Evolutionary conservation across 805 yeast genomes (phyloP).

Genomic region (Blastobotrys mokoenaii): DNA sequence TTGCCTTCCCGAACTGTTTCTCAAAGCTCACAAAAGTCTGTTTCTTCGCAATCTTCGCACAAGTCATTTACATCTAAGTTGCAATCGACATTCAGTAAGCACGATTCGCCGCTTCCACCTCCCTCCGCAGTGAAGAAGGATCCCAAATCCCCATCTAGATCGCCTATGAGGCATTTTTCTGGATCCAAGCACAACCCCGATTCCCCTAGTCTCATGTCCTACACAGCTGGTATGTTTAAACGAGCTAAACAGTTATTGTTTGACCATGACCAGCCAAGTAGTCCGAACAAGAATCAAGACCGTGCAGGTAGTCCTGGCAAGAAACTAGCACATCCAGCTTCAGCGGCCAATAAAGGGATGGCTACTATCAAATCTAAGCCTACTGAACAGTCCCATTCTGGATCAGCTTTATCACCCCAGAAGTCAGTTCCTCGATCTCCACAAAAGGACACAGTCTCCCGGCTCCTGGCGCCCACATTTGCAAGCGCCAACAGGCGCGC

Average conservation of each 20-base stretch:
- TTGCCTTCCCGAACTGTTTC: no score
- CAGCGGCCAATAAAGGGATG: not conserved
- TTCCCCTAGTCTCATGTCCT: constrained; percentile 1
- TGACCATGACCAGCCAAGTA: constrained; percentile 5
- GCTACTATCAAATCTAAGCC: not conserved
- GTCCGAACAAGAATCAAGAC: not conserved
- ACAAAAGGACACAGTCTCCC: constrained; percentile 2
- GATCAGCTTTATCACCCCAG: not conserved
- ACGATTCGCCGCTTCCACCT: not conserved
- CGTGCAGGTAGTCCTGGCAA: no score
- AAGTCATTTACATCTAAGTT: no score
- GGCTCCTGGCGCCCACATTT: constrained; percentile 16
- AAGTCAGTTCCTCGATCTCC: not conserved
- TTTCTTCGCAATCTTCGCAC: no score
- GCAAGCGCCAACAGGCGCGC: constrained; percentile 11
- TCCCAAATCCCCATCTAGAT: no score
- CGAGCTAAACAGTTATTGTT: constrained; percentile 15
- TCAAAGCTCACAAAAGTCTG: no score
- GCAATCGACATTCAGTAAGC: no score
- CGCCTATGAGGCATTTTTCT: no score
- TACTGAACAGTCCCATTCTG: no score
- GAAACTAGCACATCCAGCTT: no score
- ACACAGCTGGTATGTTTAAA: constrained; percentile 14
- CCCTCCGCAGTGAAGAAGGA: not conserved
- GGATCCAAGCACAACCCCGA: not conserved